A percentile compares a stretch with the other conserved stretches of the same genome.
Conservation (phyloP, 139 green algal genomes). For the Coelastrella sp. region DNA sequence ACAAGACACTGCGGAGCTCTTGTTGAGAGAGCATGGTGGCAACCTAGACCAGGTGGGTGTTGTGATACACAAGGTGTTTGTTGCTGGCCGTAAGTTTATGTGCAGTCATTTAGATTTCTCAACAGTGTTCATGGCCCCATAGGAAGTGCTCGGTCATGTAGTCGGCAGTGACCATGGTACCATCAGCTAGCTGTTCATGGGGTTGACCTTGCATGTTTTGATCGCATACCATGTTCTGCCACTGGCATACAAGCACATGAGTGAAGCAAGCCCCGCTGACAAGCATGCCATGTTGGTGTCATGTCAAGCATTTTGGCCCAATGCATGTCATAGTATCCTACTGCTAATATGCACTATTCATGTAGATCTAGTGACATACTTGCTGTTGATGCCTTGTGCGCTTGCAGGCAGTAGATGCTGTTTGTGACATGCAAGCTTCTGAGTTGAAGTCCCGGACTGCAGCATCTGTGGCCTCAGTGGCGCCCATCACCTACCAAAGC, state of each 20-base stretch:
- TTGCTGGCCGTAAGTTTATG: neutral
- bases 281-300: too few species aligned
- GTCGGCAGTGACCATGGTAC: too few species aligned
- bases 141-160: too few species aligned
- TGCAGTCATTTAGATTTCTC: neutral
- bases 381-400: neutral
- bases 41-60: constrained; percentile 1
- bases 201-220: too few species aligned
- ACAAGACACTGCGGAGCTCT: neutral
- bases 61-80: neutral
- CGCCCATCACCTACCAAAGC: too few species aligned
- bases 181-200: too few species aligned
- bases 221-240: too few species aligned
- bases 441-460: constrained; percentile 17
- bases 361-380: neutral
- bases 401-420: neutral
- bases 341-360: too few species aligned
- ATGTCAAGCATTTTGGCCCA: too few species aligned
- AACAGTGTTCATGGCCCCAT: neutral
- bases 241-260: too few species aligned
- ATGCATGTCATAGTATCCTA: too few species aligned
- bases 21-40: constrained; percentile 42
- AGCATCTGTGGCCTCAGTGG: neutral
- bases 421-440: constrained; percentile 23
- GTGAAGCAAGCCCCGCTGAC: too few species aligned